Evolutionary conservation across 306 rosid species (phyloP).

Genomic region (Trifolium repens): DNA sequence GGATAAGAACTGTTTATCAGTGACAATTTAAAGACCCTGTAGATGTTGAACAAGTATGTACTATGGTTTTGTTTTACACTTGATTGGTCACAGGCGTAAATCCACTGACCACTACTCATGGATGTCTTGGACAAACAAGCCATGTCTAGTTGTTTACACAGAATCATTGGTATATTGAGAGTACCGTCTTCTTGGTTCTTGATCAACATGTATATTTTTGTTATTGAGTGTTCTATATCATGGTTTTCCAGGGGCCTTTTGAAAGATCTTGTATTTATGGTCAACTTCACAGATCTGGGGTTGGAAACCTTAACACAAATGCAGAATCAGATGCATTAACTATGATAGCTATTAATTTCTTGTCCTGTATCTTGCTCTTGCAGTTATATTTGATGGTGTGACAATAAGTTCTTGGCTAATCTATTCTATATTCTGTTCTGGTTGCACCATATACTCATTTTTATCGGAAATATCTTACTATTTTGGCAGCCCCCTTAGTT

Average conservation of each 20-base stretch:
- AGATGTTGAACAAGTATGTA: slow-evolving; percentile 16
- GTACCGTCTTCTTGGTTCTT: slow-evolving; percentile 4
- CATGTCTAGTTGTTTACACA: neutral
- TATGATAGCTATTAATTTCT: neutral
- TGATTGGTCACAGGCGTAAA: neutral
- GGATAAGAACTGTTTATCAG: slow-evolving; percentile 14
- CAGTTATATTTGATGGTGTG: slow-evolving; percentile 20
- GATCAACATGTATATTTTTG: slow-evolving; percentile 2
- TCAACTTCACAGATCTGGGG: slow-evolving; percentile 28
- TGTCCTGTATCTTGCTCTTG: no score
- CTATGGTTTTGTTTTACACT: neutral
- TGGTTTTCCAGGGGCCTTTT: slow-evolving; percentile 20
- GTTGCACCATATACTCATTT: slow-evolving; percentile 12
- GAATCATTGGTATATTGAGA: slow-evolving; percentile 23
- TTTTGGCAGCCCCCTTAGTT: slow-evolving; percentile 32
- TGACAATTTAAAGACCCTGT: slow-evolving; percentile 6
- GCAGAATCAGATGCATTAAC: slow-evolving; percentile 22
- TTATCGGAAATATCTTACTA: slow-evolving; percentile 9
- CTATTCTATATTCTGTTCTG: slow-evolving; percentile 14
- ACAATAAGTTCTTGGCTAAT: slow-evolving; percentile 29
- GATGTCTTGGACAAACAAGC: neutral
- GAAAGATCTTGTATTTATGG: neutral
- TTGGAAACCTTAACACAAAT: slow-evolving; percentile 11
- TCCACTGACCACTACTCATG: neutral
- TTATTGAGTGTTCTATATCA: neutral